Evolutionary conservation across 306 rosid genomes (phyloP).

Genomic region (Coriaria nepalensis): DNA sequence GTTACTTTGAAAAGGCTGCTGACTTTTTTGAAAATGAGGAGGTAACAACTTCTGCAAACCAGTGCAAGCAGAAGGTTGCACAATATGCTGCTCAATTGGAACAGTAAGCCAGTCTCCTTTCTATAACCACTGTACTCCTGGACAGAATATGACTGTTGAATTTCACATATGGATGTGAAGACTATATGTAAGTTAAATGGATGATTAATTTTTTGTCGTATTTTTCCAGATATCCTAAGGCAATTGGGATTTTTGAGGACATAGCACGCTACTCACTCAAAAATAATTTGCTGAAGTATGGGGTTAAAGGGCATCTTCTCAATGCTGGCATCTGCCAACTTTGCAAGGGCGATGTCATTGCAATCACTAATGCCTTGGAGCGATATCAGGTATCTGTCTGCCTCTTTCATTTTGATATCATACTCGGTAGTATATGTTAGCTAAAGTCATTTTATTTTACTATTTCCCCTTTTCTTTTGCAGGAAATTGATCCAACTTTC

Average conservation of each 20-base stretch:
- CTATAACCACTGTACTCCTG: conserved; percentile 1
- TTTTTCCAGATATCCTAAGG: conserved; percentile 56
- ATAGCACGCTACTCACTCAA: conserved; percentile 78
- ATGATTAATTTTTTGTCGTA: not conserved
- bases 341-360: conserved; percentile 71
- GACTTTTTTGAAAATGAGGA: conserved; percentile 88
- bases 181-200: not conserved
- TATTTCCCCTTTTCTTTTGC: conserved; percentile 23
- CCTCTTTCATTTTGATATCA: not conserved
- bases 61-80: conserved; percentile 95
- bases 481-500: conserved; percentile 96
- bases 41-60: conserved; percentile 72
- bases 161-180: too few species aligned
- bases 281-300: conserved; percentile 82
- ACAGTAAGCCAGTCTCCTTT: conserved; percentile 43
- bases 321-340: conserved; percentile 97
- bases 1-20: conserved; percentile 74
- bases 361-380: conserved; percentile 78
- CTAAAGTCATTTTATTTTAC: conserved; percentile 2
- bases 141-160: conserved; percentile 3
- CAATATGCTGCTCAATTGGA: conserved; percentile 87
- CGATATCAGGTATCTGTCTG: conserved; percentile 53
- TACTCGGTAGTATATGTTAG: not conserved
- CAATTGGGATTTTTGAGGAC: conserved; percentile 76
- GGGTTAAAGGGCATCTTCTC: conserved; percentile 95